Evolutionary conservation across 768 basidiomycete species (phyloP).

Genomic region (Scleroderma bovista): DNA sequence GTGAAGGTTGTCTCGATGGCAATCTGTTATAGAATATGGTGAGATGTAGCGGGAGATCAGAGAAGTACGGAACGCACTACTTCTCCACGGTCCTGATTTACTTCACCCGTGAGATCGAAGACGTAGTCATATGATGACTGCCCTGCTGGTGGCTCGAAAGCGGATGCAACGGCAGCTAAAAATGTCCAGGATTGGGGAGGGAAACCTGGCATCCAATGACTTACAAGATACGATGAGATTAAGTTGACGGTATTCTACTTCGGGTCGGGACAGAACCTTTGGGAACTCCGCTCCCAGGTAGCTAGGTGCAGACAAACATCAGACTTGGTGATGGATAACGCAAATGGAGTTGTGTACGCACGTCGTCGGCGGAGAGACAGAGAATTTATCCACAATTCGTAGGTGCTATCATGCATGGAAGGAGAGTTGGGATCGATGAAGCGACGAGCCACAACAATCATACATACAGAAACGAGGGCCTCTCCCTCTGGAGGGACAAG

Average conservation of each 20-base stretch:
- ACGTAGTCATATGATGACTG: conserved; percentile 70
- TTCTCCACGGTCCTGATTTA: conserved; percentile 69
- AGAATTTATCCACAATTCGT: conserved; percentile 71
- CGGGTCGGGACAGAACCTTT: conserved; percentile 55
- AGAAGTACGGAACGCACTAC: conserved; percentile 47
- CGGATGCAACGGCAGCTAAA: conserved; percentile 59
- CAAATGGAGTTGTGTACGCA: conserved; percentile 31
- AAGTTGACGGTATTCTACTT: conserved; percentile 76
- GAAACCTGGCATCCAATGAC: conserved; percentile 18
- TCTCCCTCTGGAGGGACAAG: conserved; percentile 67
- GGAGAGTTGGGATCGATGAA: conserved; percentile 9
- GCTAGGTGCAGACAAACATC: conserved; percentile 31
- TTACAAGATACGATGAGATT: conserved; percentile 71
- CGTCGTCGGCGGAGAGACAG: conserved; percentile 71
- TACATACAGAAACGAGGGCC: conserved; percentile 64
- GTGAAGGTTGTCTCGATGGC: conserved; percentile 72
- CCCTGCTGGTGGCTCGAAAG: conserved; percentile 69
- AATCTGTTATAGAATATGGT: conserved; percentile 43
- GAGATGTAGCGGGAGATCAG: neutral
- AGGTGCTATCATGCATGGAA: conserved; percentile 42
- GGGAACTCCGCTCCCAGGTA: conserved; percentile 78
- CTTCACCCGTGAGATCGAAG: conserved; percentile 82
- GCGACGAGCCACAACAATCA: conserved; percentile 1
- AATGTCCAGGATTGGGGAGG: conserved; percentile 10
- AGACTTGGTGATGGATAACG: conserved; percentile 9